These are phyloP conservation scores for Spinellus fusiger DNA, from an alignment of 192 early-diverging fungal genomes.

Conservation along the genomic window DNA sequence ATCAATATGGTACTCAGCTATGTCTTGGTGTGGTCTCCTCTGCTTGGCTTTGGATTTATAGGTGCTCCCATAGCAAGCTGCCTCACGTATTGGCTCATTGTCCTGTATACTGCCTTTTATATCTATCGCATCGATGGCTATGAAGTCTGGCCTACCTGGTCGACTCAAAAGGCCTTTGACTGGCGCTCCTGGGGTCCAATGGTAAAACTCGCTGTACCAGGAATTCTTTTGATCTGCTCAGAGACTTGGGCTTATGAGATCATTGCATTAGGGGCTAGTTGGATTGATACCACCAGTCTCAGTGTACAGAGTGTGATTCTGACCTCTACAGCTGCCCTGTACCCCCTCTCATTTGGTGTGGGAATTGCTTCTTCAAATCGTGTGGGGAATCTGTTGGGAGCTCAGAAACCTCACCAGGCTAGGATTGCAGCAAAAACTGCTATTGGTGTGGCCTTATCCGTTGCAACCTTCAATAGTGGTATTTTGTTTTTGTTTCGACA, in stretches of 20 bases:
- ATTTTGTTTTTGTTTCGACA: conserved; percentile 44
- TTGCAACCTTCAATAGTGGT: conserved; percentile 43
- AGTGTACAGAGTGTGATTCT: conserved; percentile 54
- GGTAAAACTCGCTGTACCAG: conserved; percentile 63
- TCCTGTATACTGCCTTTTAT: conserved; percentile 48
- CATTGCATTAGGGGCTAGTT: conserved; percentile 59
- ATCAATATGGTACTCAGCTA: conserved; percentile 63
- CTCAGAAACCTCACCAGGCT: conserved; percentile 39
- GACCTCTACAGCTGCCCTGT: conserved; percentile 45
- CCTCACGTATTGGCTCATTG: conserved; percentile 58
- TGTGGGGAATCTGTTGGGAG: conserved; percentile 56
- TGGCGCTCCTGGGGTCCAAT: conserved; percentile 42
- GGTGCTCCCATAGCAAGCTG: conserved; percentile 68
- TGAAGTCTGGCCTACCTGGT: conserved; percentile 70
- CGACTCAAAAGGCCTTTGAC: conserved; percentile 36
- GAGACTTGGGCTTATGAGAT: conserved; percentile 66
- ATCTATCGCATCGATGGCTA: conserved; percentile 45
- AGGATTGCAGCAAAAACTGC: conserved; percentile 45
- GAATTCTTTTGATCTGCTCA: conserved; percentile 68
- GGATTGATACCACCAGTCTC: conserved; percentile 50
- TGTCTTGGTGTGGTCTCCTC: conserved; percentile 54
- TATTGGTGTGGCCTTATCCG: conserved; percentile 37
- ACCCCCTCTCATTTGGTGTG: conserved; percentile 49
- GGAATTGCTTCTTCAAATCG: conserved; percentile 49
- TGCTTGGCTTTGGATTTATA: conserved; percentile 47